These are phyloP conservation scores for Ogataea salicorniae DNA, from an alignment of 805 yeast species.

Conservation along the genomic window DNA sequence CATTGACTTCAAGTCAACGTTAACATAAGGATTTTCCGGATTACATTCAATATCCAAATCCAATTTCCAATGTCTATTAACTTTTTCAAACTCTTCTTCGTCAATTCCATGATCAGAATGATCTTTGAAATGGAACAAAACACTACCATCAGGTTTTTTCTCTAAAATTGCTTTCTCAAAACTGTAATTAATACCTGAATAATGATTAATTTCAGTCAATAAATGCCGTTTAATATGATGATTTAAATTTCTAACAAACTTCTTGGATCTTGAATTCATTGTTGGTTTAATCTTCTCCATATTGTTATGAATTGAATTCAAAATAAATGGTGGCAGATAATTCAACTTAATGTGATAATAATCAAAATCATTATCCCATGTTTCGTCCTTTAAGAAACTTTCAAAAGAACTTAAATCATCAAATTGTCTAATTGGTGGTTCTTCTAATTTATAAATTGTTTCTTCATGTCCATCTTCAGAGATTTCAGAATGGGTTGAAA, in stretches of 20 bases:
- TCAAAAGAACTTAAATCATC: conserved; percentile 60
- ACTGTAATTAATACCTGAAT: conserved; percentile 42
- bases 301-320: conserved; percentile 58
- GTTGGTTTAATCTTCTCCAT: conserved; percentile 66
- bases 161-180: conserved; percentile 41
- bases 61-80: conserved; percentile 53
- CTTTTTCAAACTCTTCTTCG: conserved; percentile 29
- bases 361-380: conserved; percentile 24
- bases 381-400: conserved; percentile 55
- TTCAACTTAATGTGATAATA: conserved; percentile 17
- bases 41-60: conserved; percentile 59
- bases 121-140: conserved; percentile 59
- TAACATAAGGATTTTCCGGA: conserved; percentile 60
- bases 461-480: conserved; percentile 5
- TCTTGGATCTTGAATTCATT: conserved; percentile 60
- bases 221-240: conserved; percentile 68
- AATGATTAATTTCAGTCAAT: conserved; percentile 52
- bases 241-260: conserved; percentile 63
- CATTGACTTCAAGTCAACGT: conserved; percentile 55
- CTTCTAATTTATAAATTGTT: conserved; percentile 7
- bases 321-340: conserved; percentile 45
- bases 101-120: conserved; percentile 46
- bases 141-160: conserved; percentile 39
- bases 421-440: conserved; percentile 33
- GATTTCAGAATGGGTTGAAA: conserved; percentile 2